These are phyloP conservation scores for Drechslera avenae DNA, from an alignment of 2,329 filamentous ascomycete genomes.

Conservation along the genomic window DNA sequence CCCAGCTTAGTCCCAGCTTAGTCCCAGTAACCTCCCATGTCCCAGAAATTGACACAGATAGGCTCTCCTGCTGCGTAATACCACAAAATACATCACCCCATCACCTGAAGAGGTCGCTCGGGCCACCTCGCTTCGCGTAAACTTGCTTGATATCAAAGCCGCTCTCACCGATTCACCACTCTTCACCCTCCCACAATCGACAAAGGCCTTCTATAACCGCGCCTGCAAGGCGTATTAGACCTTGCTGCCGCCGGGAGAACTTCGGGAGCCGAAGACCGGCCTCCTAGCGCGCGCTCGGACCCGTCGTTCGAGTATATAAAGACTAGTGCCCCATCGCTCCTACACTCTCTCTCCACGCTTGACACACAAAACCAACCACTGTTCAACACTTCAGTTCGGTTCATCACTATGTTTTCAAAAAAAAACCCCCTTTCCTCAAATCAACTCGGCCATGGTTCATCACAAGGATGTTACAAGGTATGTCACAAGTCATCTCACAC, in stretches of 20 bases:
- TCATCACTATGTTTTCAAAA: too few species aligned
- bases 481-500: too few species aligned
- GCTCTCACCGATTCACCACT: slow-evolving; percentile 5
- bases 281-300: slow-evolving; percentile 2
- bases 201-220: slow-evolving; percentile 8
- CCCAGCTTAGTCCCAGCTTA: too few species aligned
- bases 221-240: slow-evolving; percentile 4
- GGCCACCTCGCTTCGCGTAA: slow-evolving; percentile 9
- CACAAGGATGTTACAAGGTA: too few species aligned
- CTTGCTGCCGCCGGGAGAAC: slow-evolving; percentile 12
- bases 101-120: slow-evolving; percentile 9
- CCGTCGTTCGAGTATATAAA: slow-evolving; percentile 8
- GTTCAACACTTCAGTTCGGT: too few species aligned
- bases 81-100: neutral
- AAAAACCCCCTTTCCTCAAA: too few species aligned
- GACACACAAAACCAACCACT: too few species aligned
- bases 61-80: neutral
- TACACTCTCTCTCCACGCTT: neutral
- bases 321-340: neutral
- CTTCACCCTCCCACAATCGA: neutral
- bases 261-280: neutral
- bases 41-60: neutral
- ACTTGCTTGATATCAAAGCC: neutral
- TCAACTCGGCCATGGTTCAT: too few species aligned
- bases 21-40: neutral